Evolutionary conservation across 306 rosid species (phyloP).

Genomic region (Cucumis sativus): DNA sequence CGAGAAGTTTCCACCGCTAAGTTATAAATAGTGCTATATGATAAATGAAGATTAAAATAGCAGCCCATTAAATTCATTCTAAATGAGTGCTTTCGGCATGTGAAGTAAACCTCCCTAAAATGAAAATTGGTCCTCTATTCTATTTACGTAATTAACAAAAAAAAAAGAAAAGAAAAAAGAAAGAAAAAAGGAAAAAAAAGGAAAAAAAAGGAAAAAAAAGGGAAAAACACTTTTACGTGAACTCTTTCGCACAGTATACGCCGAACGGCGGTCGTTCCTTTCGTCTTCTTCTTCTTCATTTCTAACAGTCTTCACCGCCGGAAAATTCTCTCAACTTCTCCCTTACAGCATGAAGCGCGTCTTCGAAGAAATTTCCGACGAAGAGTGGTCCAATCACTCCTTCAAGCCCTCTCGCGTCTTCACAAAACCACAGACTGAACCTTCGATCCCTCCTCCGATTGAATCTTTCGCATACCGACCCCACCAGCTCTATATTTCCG

Average conservation of each 20-base stretch:
- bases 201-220: no score
- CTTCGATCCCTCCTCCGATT: slow-evolving; percentile 45
- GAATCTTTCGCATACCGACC: slow-evolving; percentile 59
- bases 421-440: slow-evolving; percentile 19
- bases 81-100: no score
- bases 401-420: slow-evolving; percentile 81
- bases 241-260: not conserved
- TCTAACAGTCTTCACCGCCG: not conserved
- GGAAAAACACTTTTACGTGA: not conserved
- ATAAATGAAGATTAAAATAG: no score
- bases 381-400: slow-evolving; percentile 78
- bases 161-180: no score
- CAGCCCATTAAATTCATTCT: no score
- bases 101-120: no score
- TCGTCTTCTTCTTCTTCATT: not conserved
- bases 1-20: no score
- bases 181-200: no score
- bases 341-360: slow-evolving; percentile 57
- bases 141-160: no score
- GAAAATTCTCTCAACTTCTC: not conserved
- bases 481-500: slow-evolving; percentile 4
- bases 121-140: no score
- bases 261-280: not conserved
- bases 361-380: slow-evolving; percentile 83
- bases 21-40: no score